Conservation (phyloP, 441 rosid genomes). For the Gossypium gossypioides region DNA sequence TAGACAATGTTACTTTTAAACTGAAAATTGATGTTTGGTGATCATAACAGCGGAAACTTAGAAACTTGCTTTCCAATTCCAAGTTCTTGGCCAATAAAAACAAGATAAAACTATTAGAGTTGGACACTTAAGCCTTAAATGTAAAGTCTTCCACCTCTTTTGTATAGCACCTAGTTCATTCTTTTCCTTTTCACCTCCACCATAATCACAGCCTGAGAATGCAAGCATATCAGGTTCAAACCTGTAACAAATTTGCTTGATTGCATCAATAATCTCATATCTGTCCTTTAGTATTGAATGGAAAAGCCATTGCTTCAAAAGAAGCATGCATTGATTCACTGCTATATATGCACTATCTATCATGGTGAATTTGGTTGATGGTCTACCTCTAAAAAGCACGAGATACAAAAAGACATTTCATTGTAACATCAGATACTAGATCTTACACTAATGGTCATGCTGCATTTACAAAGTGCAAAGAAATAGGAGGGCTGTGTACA, state of each 20-base stretch:
- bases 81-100: neutral
- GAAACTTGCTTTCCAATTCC: neutral
- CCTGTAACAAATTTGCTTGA: constrained; percentile 37
- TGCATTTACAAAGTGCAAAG: neutral
- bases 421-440: neutral
- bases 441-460: neutral
- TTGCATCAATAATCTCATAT: constrained; percentile 15
- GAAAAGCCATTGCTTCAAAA: neutral
- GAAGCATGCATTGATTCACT: neutral
- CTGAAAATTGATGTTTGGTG: neutral
- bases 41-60: neutral
- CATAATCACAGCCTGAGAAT: constrained; percentile 77
- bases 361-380: constrained; percentile 4
- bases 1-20: neutral
- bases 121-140: constrained; percentile 37
- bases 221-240: constrained; percentile 99
- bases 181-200: constrained; percentile 83
- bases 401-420: neutral
- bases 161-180: constrained; percentile 72
- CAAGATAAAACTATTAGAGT: neutral
- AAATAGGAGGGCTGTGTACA: neutral
- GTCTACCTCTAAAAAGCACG: neutral
- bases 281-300: neutral
- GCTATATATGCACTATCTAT: neutral
- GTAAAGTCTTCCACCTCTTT: constrained; percentile 93